Conservation (phyloP, 768 basidiomycete genomes). For the Leccinum pellstonianum region DNA sequence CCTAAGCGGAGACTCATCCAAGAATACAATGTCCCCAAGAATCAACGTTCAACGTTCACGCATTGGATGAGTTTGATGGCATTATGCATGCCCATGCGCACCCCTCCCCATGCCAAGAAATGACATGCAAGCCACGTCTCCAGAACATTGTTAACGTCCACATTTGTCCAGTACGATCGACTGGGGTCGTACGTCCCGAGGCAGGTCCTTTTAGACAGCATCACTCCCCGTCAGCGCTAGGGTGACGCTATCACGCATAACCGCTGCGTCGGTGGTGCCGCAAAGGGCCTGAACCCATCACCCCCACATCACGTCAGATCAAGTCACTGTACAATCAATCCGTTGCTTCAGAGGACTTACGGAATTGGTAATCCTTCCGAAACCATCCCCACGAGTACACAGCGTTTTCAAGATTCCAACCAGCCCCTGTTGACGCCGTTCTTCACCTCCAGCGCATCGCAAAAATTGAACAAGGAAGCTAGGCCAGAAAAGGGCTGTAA, state of each 20-base stretch:
- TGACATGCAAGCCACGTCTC: no score
- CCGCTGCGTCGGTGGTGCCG: constrained; percentile 42
- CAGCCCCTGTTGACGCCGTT: constrained; percentile 38
- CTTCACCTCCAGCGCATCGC: constrained; percentile 39
- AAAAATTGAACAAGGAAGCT: constrained; percentile 37
- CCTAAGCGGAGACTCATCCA: no score
- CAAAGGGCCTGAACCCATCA: constrained; percentile 45
- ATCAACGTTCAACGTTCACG: no score
- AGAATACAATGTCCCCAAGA: no score
- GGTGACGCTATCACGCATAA: not conserved
- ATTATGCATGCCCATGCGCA: no score
- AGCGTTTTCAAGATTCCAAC: constrained; percentile 44
- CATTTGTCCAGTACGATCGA: constrained; percentile 46
- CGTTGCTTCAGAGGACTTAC: constrained; percentile 36
- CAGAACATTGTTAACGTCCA: constrained; percentile 46
- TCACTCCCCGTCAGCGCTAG: constrained; percentile 32
- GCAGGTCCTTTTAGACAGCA: constrained; percentile 30
- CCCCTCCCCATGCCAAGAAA: no score
- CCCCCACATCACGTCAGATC: not conserved
- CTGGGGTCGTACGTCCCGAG: constrained; percentile 35
- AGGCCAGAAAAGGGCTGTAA: constrained; percentile 45
- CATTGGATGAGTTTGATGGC: no score
- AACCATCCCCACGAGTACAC: constrained; percentile 59
- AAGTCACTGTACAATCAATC: not conserved
- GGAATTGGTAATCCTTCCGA: constrained; percentile 42